Conservation (phyloP, 306 rosid species). For the Sphenostylis stenocarpa region DNA sequence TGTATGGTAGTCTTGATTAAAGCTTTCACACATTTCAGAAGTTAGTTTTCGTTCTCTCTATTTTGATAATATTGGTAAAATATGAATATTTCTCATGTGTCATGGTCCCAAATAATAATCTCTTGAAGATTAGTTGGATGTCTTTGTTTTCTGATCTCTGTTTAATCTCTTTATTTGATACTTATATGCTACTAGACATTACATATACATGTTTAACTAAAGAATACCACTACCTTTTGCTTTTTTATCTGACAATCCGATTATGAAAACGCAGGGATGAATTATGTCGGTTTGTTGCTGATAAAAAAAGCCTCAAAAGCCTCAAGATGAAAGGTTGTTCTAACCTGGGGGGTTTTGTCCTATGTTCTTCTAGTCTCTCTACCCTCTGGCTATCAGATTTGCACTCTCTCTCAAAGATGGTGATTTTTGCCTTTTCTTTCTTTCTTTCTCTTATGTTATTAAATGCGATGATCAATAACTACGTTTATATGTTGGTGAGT, state of each 20-base stretch:
- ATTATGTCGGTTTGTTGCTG: constrained; percentile 85
- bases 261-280: constrained; percentile 63
- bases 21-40: no score
- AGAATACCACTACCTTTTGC: constrained; percentile 14
- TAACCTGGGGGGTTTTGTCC: constrained; percentile 69
- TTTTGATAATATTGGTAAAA: background rate
- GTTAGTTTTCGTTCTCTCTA: background rate
- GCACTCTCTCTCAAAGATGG: constrained; percentile 82
- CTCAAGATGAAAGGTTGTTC: constrained; percentile 95
- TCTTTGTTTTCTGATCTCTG: background rate
- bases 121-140: background rate
- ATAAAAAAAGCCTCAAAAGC: constrained; percentile 72
- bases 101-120: background rate
- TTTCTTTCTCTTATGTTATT: background rate
- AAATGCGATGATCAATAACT: background rate
- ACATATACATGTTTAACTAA: background rate
- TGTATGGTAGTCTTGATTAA: background rate
- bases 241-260: constrained; percentile 27
- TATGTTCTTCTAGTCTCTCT: constrained; percentile 74
- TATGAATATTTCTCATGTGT: background rate
- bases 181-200: background rate
- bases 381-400: constrained; percentile 94
- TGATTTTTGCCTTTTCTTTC: constrained; percentile 41
- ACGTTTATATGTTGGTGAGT: background rate
- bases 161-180: background rate